Base-by-base conservation (phyloP, 768 basidiomycete genomes). In the Kwoniella dendrophila region DNA sequence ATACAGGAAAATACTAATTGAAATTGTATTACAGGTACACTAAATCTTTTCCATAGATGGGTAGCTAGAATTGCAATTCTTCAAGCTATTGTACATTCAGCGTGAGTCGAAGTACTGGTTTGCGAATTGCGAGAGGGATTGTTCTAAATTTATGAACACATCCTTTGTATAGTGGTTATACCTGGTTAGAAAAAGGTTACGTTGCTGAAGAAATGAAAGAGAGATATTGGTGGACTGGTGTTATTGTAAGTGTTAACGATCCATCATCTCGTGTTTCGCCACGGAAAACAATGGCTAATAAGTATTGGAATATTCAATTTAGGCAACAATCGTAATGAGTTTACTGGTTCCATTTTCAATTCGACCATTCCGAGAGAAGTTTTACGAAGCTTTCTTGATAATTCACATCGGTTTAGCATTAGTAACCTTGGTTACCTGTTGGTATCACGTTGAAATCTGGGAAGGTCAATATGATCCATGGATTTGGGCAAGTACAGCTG, bases 301-400 rank as follows among this genome's bases (percentile, higher is more conserved):
- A 53, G 33, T 22, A 22, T 7, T 34, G 24, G 20, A 11, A 27
- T 34, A 1, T 38, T 16, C 33, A 10, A 11, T 20, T 11, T n/a
- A 67, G 67, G 68, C 65, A 2, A 67, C 63, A 5, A 47, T 70
- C 24, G 18, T 48, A 45, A 70, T 70, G 68, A 52, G 57, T 18
- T 43, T 70, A 3, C 36, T 70, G 20, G 33, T 72, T 8, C 70
- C 70, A n/a, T 43, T 63, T 14, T 72, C 70, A 12, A 65, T 69
- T 51, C 40, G 34, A 18, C 43, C 64, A 5, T 32, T 72, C 52
- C 64, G 70, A 1, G 32, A 63, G 33, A 29, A 40, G n/a, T 57
- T 45, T 41, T 72, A 72, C 54, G 70, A 72, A 53, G 32, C 68
- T 59, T 72, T 72, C 59, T 38, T 72, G 41, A 36, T 72, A 2